These are phyloP conservation scores for Alternaria burnsii DNA, from an alignment of 2,329 filamentous ascomycete species.

Conservation along the genomic window DNA sequence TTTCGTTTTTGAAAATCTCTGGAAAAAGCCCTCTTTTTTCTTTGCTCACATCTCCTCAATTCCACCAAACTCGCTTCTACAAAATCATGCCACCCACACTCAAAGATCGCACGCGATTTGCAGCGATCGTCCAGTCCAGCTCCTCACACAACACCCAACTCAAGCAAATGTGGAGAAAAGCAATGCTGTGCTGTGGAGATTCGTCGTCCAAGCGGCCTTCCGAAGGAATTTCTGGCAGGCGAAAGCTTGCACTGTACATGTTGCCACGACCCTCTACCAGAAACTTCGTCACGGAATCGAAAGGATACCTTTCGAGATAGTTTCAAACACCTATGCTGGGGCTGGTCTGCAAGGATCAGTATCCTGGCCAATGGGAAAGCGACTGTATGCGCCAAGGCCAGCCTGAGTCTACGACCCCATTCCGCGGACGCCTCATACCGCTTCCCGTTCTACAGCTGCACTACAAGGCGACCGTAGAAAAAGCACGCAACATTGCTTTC, in stretches of 20 bases:
- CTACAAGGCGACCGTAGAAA: neutral
- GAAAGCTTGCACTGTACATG: constrained; percentile 5
- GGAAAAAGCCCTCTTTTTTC: neutral
- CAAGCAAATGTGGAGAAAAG: constrained; percentile 4
- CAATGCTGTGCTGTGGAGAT: neutral
- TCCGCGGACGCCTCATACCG: neutral
- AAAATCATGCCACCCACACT: neutral
- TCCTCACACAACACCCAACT: neutral
- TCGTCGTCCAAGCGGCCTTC: neutral
- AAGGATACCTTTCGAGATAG: neutral
- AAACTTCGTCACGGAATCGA: neutral
- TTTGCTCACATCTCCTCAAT: neutral
- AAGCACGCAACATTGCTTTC: neutral
- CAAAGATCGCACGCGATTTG: neutral
- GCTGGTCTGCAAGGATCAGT: neutral
- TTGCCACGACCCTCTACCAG: neutral
- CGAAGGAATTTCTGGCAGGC: neutral
- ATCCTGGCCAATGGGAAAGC: neutral
- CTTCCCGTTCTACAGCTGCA: neutral
- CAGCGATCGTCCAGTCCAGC: neutral
- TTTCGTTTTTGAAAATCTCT: neutral
- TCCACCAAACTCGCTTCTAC: neutral
- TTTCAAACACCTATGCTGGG: neutral
- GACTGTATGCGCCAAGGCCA: neutral
- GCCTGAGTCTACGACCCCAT: neutral